Evolutionary conservation across 2,329 filamentous ascomycete genomes (phyloP).

Genomic region (Neonectria magnoliae): DNA sequence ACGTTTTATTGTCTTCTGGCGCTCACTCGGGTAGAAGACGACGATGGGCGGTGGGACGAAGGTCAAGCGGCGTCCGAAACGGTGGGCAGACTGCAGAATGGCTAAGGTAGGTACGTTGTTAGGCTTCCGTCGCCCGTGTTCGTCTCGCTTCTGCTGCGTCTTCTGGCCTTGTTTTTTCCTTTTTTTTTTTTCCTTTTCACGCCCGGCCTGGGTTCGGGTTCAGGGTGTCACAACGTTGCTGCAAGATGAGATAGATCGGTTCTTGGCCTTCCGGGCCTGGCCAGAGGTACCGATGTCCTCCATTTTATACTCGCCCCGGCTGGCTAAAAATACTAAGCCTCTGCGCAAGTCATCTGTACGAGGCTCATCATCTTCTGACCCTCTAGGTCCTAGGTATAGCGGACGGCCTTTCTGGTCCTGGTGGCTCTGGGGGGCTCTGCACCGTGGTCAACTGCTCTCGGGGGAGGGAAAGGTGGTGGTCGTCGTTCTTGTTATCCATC

Average conservation of each 20-base stretch:
- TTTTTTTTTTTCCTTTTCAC: constrained; percentile 13
- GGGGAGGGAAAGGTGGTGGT: constrained; percentile 17
- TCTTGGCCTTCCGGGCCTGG: constrained; percentile 17
- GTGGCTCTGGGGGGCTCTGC: constrained; percentile 9
- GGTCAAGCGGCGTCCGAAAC: constrained; percentile 4
- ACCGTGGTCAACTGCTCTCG: neutral
- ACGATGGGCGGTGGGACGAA: constrained; percentile 4
- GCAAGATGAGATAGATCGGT: constrained; percentile 38
- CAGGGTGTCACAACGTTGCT: constrained; percentile 36
- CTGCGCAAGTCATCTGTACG: constrained; percentile 41
- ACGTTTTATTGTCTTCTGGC: constrained; percentile 40
- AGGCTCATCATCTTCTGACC: constrained; percentile 37
- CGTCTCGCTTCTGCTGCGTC: neutral
- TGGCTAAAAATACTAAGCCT: constrained; percentile 42
- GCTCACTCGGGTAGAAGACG: neutral
- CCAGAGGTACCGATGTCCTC: constrained; percentile 30
- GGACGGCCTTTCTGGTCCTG: neutral
- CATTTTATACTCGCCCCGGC: constrained; percentile 42
- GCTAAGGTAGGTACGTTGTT: constrained; percentile 2
- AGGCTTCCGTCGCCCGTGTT: neutral
- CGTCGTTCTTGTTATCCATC: constrained; percentile 4
- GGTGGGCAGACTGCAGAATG: neutral
- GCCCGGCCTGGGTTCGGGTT: neutral
- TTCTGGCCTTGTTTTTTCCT: constrained; percentile 4
- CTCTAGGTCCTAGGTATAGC: constrained; percentile 34